phyloP scores from a whole-genome alignment of 2,329 filamentous ascomycete species.

The Cladosporium cucumerinum region DNA sequence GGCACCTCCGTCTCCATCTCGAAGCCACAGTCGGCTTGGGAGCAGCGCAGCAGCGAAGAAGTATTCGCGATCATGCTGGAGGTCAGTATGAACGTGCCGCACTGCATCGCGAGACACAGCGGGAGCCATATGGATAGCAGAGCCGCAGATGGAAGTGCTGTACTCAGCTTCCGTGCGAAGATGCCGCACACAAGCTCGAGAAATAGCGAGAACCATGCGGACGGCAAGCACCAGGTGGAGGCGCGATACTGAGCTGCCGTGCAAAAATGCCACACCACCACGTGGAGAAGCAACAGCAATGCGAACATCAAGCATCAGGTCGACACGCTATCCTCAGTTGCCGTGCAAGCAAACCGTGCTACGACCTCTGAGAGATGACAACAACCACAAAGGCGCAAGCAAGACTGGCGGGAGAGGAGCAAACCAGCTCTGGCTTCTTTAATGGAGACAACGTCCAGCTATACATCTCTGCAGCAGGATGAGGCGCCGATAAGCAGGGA shows the following conservation, averaged over 20 bases:
- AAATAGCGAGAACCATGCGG: background rate
- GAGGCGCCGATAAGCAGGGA: background rate
- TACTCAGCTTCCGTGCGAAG: background rate
- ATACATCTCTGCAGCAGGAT: background rate
- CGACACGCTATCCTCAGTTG: background rate
- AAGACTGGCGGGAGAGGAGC: background rate
- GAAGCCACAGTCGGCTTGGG: background rate
- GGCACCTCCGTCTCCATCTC: background rate
- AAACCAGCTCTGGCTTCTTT: background rate
- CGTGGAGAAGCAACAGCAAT: background rate
- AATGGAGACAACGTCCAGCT: background rate
- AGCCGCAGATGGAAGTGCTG: background rate
- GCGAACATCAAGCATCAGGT: background rate
- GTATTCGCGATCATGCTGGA: background rate
- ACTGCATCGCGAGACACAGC: background rate
- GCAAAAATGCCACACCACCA: background rate
- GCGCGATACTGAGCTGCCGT: background rate
- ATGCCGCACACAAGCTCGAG: background rate
- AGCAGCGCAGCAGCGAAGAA: background rate
- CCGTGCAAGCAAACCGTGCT: background rate
- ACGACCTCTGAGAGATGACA: background rate
- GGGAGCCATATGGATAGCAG: background rate
- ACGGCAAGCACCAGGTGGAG: background rate
- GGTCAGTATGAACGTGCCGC: background rate
- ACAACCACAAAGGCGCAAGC: background rate